A percentile compares a stretch with the other conserved stretches of the same genome.
phyloP scores from a whole-genome alignment of 805 yeast species.

The Kuraishia hungarica region DNA sequence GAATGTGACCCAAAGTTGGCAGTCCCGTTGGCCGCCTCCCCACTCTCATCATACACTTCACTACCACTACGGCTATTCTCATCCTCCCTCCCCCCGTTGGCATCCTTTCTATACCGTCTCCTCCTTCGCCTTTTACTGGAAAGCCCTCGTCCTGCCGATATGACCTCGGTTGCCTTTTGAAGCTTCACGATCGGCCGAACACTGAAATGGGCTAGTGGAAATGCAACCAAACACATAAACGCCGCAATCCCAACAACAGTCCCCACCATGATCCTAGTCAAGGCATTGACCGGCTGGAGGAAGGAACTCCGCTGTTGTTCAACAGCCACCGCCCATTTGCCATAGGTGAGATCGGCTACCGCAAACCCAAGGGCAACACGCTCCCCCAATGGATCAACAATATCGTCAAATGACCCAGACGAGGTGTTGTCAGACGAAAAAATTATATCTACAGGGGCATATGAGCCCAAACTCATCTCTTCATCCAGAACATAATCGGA shows the following conservation, averaged over 20 bases:
- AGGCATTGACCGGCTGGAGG: slow-evolving; percentile 48
- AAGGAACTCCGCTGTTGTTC: slow-evolving; percentile 55
- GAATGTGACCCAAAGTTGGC: neutral
- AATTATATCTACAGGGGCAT: slow-evolving; percentile 24
- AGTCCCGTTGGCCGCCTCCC: neutral
- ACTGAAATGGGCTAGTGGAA: slow-evolving; percentile 78
- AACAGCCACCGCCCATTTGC: slow-evolving; percentile 67
- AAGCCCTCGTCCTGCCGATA: slow-evolving; percentile 34
- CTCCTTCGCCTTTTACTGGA: slow-evolving; percentile 11
- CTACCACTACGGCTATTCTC: slow-evolving; percentile 9
- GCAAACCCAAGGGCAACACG: slow-evolving; percentile 52
- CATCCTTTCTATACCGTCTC: slow-evolving; percentile 9
- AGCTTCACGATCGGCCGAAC: slow-evolving; percentile 75
- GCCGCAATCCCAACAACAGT: slow-evolving; percentile 74
- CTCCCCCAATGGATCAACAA: slow-evolving; percentile 24
- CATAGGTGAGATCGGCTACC: slow-evolving; percentile 31
- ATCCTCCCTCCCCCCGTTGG: slow-evolving; percentile 17
- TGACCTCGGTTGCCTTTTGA: slow-evolving; percentile 75
- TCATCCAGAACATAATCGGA: neutral
- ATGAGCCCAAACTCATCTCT: neutral
- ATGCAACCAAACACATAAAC: slow-evolving; percentile 64
- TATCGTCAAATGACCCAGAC: slow-evolving; percentile 13
- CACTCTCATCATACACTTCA: slow-evolving; percentile 15
- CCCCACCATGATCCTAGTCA: slow-evolving; percentile 66
- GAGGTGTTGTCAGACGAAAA: slow-evolving; percentile 10